Evolutionary conservation across 331 rosid genomes (phyloP).

Genomic region (Quercus phellos): DNA sequence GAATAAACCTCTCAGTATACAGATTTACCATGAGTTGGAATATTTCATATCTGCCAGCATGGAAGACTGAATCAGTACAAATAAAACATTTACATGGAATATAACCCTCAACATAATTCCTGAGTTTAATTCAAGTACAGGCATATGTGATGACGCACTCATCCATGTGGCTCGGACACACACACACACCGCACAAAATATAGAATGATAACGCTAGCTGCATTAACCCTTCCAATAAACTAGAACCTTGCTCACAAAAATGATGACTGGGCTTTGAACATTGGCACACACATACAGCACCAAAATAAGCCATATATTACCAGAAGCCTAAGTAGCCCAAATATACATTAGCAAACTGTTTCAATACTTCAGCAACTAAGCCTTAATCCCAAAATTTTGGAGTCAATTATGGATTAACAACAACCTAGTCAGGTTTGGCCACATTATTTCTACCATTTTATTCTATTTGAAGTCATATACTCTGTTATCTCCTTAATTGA

Average conservation of each 20-base stretch:
- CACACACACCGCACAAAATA: background rate
- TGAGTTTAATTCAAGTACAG: background rate
- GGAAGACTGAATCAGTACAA: conserved; percentile 28
- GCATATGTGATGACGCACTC: background rate
- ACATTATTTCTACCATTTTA: too few relatives aligned
- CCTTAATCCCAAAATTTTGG: too few relatives aligned
- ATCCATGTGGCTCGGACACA: background rate
- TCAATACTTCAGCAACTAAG: background rate
- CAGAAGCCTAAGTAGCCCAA: background rate
- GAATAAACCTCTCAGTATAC: conserved; percentile 93
- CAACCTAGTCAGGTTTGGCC: too few relatives aligned
- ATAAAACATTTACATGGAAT: conserved; percentile 5
- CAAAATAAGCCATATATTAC: background rate
- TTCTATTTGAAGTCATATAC: too few relatives aligned
- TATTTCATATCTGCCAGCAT: conserved; percentile 80
- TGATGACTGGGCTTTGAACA: background rate
- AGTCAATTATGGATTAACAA: too few relatives aligned
- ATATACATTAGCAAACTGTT: background rate
- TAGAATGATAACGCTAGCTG: background rate
- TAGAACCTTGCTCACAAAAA: background rate
- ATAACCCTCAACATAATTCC: conserved; percentile 2
- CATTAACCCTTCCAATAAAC: background rate
- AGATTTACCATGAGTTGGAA: conserved; percentile 95
- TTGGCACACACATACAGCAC: background rate
- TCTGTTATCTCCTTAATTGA: too few relatives aligned